phyloP scores from a whole-genome alignment of 2,329 filamentous ascomycete species.

The Colletotrichum australisinense region DNA sequence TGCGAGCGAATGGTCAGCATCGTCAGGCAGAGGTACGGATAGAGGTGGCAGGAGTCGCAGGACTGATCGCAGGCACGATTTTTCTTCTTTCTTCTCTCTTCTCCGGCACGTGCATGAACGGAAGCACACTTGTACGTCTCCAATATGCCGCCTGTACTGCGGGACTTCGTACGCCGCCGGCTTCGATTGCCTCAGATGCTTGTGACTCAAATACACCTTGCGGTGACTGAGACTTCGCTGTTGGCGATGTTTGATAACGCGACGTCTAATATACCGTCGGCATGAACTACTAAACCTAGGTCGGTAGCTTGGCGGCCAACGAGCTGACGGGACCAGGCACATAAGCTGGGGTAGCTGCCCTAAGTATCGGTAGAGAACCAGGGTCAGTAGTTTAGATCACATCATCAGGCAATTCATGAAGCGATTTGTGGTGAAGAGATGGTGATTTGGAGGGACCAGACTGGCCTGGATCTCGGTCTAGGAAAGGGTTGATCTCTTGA shows the following conservation, averaged over 20 bases:
- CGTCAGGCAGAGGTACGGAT: slow-evolving; percentile 2
- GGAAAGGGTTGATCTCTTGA: neutral
- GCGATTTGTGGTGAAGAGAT: neutral
- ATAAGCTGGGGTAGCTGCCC: slow-evolving; percentile 29
- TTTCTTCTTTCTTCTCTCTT: neutral
- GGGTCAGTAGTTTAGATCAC: slow-evolving; percentile 5
- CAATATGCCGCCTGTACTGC: slow-evolving; percentile 2
- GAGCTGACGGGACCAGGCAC: neutral
- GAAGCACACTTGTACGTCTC: slow-evolving; percentile 7
- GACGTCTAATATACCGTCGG: neutral
- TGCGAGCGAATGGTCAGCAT: slow-evolving; percentile 14
- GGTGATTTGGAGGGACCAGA: slow-evolving; percentile 9
- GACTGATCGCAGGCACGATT: neutral
- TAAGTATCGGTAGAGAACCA: slow-evolving; percentile 9
- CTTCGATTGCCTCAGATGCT: slow-evolving; percentile 9
- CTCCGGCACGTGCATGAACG: slow-evolving; percentile 9
- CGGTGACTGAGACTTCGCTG: neutral
- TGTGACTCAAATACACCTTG: neutral
- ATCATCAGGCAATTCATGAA: slow-evolving; percentile 13
- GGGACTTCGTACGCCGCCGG: slow-evolving; percentile 9
- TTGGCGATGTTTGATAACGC: neutral
- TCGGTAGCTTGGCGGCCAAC: neutral
- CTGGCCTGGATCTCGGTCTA: slow-evolving; percentile 26
- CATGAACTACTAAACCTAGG: neutral
- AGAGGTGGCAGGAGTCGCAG: neutral